phyloP scores from a whole-genome alignment of 129 eudicot genomes.

The Tagetes erecta region DNA sequence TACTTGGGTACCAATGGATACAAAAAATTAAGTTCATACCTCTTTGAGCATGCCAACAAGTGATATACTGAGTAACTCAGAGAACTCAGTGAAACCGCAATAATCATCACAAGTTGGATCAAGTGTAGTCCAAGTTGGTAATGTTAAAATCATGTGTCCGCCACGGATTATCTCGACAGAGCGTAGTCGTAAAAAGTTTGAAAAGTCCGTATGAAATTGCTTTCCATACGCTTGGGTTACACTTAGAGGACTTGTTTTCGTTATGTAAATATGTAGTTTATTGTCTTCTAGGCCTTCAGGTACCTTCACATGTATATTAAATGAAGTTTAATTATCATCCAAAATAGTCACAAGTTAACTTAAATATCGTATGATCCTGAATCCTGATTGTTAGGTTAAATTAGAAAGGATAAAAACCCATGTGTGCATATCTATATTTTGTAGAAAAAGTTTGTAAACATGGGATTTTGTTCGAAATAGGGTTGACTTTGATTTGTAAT shows the following conservation, averaged over 20 bases:
- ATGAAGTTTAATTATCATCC: too few relatives aligned
- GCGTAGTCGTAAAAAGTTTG: background rate
- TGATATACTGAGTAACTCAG: background rate
- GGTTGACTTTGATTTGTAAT: too few relatives aligned
- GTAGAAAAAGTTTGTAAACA: too few relatives aligned
- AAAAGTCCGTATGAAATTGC: background rate
- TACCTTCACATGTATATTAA: too few relatives aligned
- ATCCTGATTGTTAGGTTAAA: too few relatives aligned
- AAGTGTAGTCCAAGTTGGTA: background rate
- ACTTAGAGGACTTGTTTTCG: background rate
- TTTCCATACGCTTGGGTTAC: background rate
- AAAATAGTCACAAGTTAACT: too few relatives aligned
- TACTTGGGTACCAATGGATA: too few relatives aligned
- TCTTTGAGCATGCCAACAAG: background rate
- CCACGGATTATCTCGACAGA: background rate
- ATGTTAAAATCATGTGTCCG: background rate
- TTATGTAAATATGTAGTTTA: background rate
- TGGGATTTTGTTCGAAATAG: too few relatives aligned
- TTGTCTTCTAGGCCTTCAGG: background rate
- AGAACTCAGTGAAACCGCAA: background rate
- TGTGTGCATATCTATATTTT: too few relatives aligned
- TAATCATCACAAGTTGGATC: background rate
- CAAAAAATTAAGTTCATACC: background rate
- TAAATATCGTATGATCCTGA: too few relatives aligned
- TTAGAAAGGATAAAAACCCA: too few relatives aligned